Evolutionary conservation across 352 stramenopile genomes (phyloP).

Genomic region (Blastocystis sp.): DNA sequence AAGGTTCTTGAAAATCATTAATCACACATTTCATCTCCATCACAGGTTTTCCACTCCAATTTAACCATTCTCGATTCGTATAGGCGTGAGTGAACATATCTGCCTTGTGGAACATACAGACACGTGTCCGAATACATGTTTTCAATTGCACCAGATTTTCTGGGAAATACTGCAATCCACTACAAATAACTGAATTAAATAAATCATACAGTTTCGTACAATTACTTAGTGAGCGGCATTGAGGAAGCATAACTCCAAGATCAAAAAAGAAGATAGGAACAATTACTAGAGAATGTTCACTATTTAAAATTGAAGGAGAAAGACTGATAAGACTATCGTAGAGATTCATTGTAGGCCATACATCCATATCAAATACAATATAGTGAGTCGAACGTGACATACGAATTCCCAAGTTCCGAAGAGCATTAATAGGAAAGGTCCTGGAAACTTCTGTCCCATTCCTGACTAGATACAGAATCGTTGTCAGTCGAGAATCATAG

Average conservation of each 20-base stretch:
- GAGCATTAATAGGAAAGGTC: slow-evolving; percentile 36
- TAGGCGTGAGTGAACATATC: slow-evolving; percentile 1
- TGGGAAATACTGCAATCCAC: slow-evolving; percentile 11
- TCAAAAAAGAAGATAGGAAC: slow-evolving; percentile 34
- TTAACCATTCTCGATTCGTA: neutral
- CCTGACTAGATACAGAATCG: slow-evolving; percentile 35
- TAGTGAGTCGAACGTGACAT: slow-evolving; percentile 1
- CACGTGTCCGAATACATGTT: neutral
- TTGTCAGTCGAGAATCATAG: neutral
- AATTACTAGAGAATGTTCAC: slow-evolving; percentile 12
- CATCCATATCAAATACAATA: slow-evolving; percentile 42
- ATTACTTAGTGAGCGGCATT: slow-evolving; percentile 3
- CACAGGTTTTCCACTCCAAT: neutral
- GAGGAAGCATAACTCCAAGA: neutral
- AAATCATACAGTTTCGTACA: neutral
- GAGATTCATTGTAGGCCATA: neutral
- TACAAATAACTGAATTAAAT: neutral
- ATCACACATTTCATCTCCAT: neutral
- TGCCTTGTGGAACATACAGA: slow-evolving; percentile 2
- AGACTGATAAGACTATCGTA: neutral
- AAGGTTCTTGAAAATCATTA: slow-evolving; percentile 45
- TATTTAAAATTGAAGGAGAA: neutral
- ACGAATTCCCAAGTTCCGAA: slow-evolving; percentile 38
- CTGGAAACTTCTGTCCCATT: neutral
- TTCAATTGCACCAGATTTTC: neutral